Evolutionary conservation across 2,329 filamentous ascomycete genomes (phyloP), one percentile per base, ranked within the genome.

Genomic region (Aspergillus sojae): DNA sequence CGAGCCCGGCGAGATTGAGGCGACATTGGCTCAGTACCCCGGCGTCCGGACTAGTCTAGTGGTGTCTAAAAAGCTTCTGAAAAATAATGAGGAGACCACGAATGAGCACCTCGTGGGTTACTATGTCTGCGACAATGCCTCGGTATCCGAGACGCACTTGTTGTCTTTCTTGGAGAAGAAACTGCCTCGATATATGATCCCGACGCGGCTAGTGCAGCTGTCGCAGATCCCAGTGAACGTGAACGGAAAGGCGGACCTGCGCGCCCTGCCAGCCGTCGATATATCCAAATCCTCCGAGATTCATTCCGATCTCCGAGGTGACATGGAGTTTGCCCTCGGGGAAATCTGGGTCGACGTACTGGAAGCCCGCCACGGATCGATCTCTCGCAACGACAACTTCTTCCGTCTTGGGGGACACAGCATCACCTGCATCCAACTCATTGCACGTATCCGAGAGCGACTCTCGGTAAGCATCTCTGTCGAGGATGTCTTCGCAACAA

Each of bases 1-100:
- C 52, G 89, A 87, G 75, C 79, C 86, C 58, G 80, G 74, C 39
- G 81, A 79, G 71, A 68, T 69, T 26, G 66, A 69, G 36, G n/a
- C 43, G 7, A 46, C 43, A 10, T 23, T 46, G 43, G 43, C 43
- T 21, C n/a, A 21, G 43, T 46, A 46, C 10, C n/a, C 43, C 10
- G 43, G n/a, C n/a, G 43, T 46, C 43, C 43, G 43, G 21, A 46
- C 43, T 7, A 46, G 43, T 14, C 23, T 46, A 21, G 21, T 46
- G n/a, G 43, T 46, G n/a, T 46, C 43, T 4, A 46, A 46, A 10
- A 23, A 46, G 21, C 43, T 46, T 5, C 43, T 5, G 43, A 46
- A 46, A 11, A 10, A 21, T 6, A 12, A 4, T 26, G n/a, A 14
- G 10, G 43, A 46, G n/a, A 46, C 43, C 4, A 26, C n/a, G n/a